These are phyloP conservation scores for Nidula niveotomentosa DNA, from an alignment of 1,284 basidiomycete species.

Conservation along the genomic window DNA sequence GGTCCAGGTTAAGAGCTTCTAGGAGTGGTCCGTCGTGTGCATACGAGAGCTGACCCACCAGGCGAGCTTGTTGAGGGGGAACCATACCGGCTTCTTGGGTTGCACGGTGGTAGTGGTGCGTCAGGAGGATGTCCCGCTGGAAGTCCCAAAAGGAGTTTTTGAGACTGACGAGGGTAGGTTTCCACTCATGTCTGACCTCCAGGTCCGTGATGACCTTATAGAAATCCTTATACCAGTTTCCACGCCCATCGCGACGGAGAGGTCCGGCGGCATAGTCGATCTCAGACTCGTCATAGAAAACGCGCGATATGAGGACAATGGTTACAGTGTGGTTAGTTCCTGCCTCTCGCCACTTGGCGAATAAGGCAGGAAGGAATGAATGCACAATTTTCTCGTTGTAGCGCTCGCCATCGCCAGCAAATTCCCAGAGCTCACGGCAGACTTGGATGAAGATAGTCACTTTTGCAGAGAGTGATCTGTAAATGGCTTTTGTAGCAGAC, in stretches of 20 bases:
- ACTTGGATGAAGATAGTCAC: slow-evolving; percentile 95
- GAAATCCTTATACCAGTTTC: slow-evolving; percentile 93
- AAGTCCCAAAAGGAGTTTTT: slow-evolving; percentile 90
- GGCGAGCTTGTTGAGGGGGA: slow-evolving; percentile 56
- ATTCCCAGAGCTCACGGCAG: slow-evolving; percentile 95
- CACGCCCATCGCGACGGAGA: slow-evolving; percentile 69
- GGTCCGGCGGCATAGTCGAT: slow-evolving; percentile 78
- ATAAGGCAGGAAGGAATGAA: slow-evolving; percentile 85
- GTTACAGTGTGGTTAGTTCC: slow-evolving; percentile 93
- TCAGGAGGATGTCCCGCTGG: slow-evolving; percentile 84
- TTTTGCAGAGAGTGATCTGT: slow-evolving; percentile 89
- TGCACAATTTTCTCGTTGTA: slow-evolving; percentile 97
- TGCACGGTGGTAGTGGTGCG: slow-evolving; percentile 81
- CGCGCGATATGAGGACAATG: slow-evolving; percentile 92
- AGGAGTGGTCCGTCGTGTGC: slow-evolving; percentile 96
- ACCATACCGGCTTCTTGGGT: slow-evolving; percentile 39
- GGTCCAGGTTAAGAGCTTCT: slow-evolving; percentile 91
- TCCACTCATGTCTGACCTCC: slow-evolving; percentile 88
- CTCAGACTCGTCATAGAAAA: slow-evolving; percentile 88
- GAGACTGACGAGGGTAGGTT: slow-evolving; percentile 80
- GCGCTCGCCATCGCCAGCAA: slow-evolving; percentile 94
- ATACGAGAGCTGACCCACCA: slow-evolving; percentile 79
- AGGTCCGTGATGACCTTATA: slow-evolving; percentile 94
- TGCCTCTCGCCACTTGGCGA: slow-evolving; percentile 79
- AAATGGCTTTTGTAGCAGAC: slow-evolving; percentile 84